Conservation (phyloP, 2,329 filamentous ascomycete genomes). For the Amauroascus verrucosus region DNA sequence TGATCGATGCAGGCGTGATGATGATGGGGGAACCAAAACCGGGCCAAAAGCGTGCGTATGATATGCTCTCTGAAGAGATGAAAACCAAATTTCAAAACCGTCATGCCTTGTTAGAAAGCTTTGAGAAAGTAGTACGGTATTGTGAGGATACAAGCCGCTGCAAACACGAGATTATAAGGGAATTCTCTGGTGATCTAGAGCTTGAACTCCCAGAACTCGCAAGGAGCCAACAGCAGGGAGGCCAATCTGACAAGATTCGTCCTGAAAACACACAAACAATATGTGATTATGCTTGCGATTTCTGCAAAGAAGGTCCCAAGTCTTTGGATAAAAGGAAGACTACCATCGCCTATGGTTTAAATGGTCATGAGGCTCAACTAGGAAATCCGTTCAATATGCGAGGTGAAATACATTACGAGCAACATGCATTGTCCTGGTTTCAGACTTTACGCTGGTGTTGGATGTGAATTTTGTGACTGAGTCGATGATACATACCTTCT, state of each 20-base stretch:
- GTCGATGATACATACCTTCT: background rate
- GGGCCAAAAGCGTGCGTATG: slow-evolving; percentile 35
- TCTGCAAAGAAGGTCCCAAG: slow-evolving; percentile 56
- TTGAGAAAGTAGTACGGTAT: slow-evolving; percentile 62
- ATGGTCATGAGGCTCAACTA: background rate
- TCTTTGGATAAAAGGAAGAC: slow-evolving; percentile 49
- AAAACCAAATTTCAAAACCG: slow-evolving; percentile 27
- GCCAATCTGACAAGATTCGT: slow-evolving; percentile 21
- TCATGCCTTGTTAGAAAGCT: slow-evolving; percentile 47
- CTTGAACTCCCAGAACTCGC: slow-evolving; percentile 25
- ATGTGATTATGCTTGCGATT: slow-evolving; percentile 69
- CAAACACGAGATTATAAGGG: slow-evolving; percentile 62
- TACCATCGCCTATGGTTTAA: slow-evolving; percentile 22
- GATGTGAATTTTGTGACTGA: background rate
- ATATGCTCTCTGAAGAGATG: slow-evolving; percentile 37
- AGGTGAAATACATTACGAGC: background rate
- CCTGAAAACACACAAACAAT: slow-evolving; percentile 29
- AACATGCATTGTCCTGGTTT: background rate
- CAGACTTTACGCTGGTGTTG: background rate
- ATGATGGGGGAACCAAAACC: background rate
- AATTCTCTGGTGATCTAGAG: slow-evolving; percentile 62
- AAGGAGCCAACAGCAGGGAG: slow-evolving; percentile 17
- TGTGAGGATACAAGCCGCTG: slow-evolving; percentile 68
- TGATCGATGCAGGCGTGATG: background rate
- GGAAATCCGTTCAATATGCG: background rate